Evolutionary conservation across 192 early-diverging fungal species (phyloP), one percentile per base, ranked within the genome.

Genomic region (Coemansia sp.): DNA sequence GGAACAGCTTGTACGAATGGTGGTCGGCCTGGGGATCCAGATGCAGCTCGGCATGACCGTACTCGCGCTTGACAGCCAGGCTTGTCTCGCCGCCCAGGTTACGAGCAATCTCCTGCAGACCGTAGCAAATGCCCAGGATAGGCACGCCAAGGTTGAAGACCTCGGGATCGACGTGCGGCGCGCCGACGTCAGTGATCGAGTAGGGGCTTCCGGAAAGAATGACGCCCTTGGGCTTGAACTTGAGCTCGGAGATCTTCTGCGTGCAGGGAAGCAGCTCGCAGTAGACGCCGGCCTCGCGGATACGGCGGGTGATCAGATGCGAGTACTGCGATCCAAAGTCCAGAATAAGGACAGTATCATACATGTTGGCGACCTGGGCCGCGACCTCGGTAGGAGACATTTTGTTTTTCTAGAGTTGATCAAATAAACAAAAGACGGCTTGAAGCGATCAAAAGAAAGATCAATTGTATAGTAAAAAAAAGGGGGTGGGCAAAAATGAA

Each of bases 271-370:
- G 86, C 66, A 99, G 88, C 87, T 99, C 97, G 87, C 95, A 98
- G 89, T 99, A 99, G 61, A 99, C 94, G 65, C 97, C 97, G 73
- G 93, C 89, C 79, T 98, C 96, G 75, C 97, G 89, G 74, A 99
- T 88, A 64, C 97, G 91, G 41, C 96, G 89, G 51, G 96, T 94
- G 84, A 99, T 97, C 74, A 99, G 88, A 76, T 99, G 96, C 14
- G 96, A 96, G 86, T 96, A 97, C 85, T 99, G 97, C 37, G 95
- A 96, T 70, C 97, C 97, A 89, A 98, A 98, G 87, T 99, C 97
- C 67, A 99, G 87, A 85, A 99, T 99, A 68, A 99, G 90, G 85
- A 99, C 90, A 67, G 95, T 97, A 78, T 99, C 95, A 75, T 94
- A 95, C 73, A 92, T 84, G 68, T 90, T 87, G 77, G 92, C 87